Evolutionary conservation across 108 stramenopile genomes (phyloP).

Genomic region (Discostella pseudostelligera): DNA sequence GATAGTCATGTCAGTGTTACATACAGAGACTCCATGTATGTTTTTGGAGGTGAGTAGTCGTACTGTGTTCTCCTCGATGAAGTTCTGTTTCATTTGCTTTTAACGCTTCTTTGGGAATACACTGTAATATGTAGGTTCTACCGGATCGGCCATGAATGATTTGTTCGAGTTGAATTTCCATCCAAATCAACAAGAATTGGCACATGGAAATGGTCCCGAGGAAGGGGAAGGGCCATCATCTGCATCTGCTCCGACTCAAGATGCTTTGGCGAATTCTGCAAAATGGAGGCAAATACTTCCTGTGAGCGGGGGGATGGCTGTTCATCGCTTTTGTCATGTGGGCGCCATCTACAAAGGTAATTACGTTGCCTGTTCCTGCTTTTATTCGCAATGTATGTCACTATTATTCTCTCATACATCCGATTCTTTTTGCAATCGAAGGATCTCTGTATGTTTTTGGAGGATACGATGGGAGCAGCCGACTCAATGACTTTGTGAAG

Average conservation of each 20-base stretch:
- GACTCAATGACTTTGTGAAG: conserved; percentile 93
- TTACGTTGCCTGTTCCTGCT: no score
- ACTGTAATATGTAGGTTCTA: conserved; percentile 69
- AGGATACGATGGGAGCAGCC: conserved; percentile 91
- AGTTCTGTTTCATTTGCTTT: neutral
- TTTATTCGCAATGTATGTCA: neutral
- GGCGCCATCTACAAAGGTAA: conserved; percentile 55
- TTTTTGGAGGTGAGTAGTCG: conserved; percentile 57
- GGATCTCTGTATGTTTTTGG: conserved; percentile 89
- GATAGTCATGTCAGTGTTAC: conserved; percentile 92
- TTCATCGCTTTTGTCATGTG: conserved; percentile 93
- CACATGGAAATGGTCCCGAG: conserved; percentile 18
- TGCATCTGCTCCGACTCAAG: conserved; percentile 17
- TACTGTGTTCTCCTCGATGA: neutral
- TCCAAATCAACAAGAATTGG: conserved; percentile 11
- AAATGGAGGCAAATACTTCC: conserved; percentile 49
- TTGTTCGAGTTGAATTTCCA: conserved; percentile 85
- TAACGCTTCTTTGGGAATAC: neutral
- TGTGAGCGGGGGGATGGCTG: conserved; percentile 46
- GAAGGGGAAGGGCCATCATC: conserved; percentile 34
- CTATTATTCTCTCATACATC: neutral
- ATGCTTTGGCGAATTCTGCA: conserved; percentile 18
- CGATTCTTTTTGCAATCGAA: neutral
- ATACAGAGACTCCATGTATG: conserved; percentile 79
- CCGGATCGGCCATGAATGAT: conserved; percentile 95